These are phyloP conservation scores for Aspergillus nidulans DNA, from an alignment of 495 filamentous ascomycete genomes.

Conservation along the genomic window DNA sequence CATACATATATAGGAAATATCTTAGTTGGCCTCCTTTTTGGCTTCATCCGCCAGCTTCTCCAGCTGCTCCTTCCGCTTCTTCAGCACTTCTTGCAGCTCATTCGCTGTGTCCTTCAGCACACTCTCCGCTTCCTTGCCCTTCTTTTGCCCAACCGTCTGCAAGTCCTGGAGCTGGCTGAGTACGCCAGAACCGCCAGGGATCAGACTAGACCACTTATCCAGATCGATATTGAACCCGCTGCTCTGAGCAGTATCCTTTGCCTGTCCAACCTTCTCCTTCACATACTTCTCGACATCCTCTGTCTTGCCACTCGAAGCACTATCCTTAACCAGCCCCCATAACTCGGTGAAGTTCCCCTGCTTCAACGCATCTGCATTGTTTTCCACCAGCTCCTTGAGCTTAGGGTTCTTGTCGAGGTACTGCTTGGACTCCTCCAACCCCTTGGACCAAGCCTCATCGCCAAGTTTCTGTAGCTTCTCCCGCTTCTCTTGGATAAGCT, in stretches of 20 bases:
- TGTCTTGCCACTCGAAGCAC: slow-evolving; percentile 50
- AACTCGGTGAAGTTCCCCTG: slow-evolving; percentile 52
- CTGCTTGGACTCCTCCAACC: slow-evolving; percentile 55
- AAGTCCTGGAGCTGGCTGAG: slow-evolving; percentile 52
- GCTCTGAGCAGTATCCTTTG: slow-evolving; percentile 33
- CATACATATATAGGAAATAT: not conserved
- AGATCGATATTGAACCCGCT: slow-evolving; percentile 26
- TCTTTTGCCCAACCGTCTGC: slow-evolving; percentile 50
- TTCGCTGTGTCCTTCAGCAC: slow-evolving; percentile 55
- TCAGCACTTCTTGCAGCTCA: slow-evolving; percentile 43
- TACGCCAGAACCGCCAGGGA: slow-evolving; percentile 52
- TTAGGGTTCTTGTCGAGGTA: slow-evolving; percentile 63
- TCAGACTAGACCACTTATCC: slow-evolving; percentile 47
- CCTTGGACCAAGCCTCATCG: slow-evolving; percentile 61
- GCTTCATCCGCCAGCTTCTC: slow-evolving; percentile 38
- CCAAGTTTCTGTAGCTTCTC: slow-evolving; percentile 57
- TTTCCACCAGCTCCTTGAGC: slow-evolving; percentile 58
- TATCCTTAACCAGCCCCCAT: slow-evolving; percentile 48
- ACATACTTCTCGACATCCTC: slow-evolving; percentile 56
- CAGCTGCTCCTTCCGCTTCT: slow-evolving; percentile 40
- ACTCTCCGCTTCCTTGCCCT: slow-evolving; percentile 56
- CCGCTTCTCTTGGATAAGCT: slow-evolving; percentile 60
- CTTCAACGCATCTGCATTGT: slow-evolving; percentile 58
- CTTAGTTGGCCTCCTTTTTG: slow-evolving; percentile 19
- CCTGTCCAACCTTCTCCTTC: slow-evolving; percentile 48